Evolutionary conservation across 495 filamentous ascomycete species (phyloP).

Genomic region (Tuber calosporum): DNA sequence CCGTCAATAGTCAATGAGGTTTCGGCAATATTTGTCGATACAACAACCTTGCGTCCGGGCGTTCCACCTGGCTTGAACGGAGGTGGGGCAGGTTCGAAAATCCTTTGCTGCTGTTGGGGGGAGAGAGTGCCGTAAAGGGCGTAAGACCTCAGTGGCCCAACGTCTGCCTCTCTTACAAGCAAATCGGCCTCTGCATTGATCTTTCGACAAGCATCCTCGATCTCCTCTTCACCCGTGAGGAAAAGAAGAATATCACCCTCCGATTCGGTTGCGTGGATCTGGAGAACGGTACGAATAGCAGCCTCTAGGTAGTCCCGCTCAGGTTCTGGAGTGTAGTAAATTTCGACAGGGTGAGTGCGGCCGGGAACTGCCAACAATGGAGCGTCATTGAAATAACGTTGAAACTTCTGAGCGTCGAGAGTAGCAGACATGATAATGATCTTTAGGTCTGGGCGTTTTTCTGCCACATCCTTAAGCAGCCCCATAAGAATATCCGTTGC

Average conservation of each 20-base stretch:
- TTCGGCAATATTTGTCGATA: conserved; percentile 97
- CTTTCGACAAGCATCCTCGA: conserved; percentile 90
- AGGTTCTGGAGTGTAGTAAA: conserved; percentile 95
- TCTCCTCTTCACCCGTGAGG: conserved; percentile 97
- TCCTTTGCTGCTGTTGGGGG: conserved; percentile 83
- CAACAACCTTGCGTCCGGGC: conserved; percentile 88
- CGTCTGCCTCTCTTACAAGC: conserved; percentile 80
- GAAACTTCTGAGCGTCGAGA: conserved; percentile 94
- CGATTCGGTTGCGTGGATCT: conserved; percentile 86
- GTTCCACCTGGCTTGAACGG: conserved; percentile 64
- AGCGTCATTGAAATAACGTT: conserved; percentile 92
- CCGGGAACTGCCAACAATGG: conserved; percentile 91
- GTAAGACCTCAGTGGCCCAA: conserved; percentile 82
- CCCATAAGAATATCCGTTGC: conserved; percentile 96
- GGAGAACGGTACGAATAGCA: conserved; percentile 83
- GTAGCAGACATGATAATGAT: conserved; percentile 99
- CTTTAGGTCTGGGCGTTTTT: conserved; percentile 76
- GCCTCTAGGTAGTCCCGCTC: conserved; percentile 97
- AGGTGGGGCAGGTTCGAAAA: conserved; percentile 82
- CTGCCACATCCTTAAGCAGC: conserved; percentile 76
- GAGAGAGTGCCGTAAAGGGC: conserved; percentile 91
- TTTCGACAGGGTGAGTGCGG: conserved; percentile 91
- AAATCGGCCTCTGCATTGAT: conserved; percentile 86
- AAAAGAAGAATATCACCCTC: conserved; percentile 96
- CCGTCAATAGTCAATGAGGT: conserved; percentile 97